Evolutionary conservation across 495 filamentous ascomycete genomes (phyloP).

Genomic region (Aspergillus nanangensis): DNA sequence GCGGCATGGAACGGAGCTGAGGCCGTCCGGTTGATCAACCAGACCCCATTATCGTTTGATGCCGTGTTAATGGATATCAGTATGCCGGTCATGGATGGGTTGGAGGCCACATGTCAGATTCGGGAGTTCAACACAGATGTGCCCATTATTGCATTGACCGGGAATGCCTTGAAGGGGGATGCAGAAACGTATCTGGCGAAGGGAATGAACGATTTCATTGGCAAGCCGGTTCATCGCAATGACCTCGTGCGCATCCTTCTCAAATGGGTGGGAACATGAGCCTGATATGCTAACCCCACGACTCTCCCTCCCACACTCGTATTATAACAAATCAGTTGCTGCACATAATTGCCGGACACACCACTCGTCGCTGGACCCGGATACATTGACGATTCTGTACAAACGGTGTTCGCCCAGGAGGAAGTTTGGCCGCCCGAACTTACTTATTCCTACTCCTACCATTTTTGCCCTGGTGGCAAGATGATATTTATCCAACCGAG

Average conservation of each 20-base stretch:
- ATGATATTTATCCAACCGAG: too few species aligned
- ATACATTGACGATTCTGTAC: too few species aligned
- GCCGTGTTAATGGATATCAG: conserved; percentile 56
- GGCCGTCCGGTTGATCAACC: conserved; percentile 48
- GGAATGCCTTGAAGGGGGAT: conserved; percentile 59
- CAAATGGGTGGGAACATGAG: neutral
- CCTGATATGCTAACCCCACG: too few species aligned
- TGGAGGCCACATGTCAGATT: conserved; percentile 59
- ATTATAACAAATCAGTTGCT: too few species aligned
- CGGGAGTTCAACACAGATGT: conserved; percentile 46
- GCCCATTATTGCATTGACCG: conserved; percentile 62
- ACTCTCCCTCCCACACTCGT: too few species aligned
- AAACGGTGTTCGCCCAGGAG: too few species aligned
- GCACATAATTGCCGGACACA: too few species aligned
- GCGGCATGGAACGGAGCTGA: conserved; percentile 53
- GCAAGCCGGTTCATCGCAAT: conserved; percentile 45
- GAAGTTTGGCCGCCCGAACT: too few species aligned
- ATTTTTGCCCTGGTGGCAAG: too few species aligned
- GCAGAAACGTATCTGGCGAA: conserved; percentile 51
- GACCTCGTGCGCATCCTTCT: neutral
- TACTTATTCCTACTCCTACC: too few species aligned
- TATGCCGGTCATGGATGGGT: conserved; percentile 71
- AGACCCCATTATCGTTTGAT: conserved; percentile 47
- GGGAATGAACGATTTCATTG: conserved; percentile 61
- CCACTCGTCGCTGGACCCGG: too few species aligned